Evolutionary conservation across 805 yeast genomes (phyloP).

Genomic region (Candida xyloterini): DNA sequence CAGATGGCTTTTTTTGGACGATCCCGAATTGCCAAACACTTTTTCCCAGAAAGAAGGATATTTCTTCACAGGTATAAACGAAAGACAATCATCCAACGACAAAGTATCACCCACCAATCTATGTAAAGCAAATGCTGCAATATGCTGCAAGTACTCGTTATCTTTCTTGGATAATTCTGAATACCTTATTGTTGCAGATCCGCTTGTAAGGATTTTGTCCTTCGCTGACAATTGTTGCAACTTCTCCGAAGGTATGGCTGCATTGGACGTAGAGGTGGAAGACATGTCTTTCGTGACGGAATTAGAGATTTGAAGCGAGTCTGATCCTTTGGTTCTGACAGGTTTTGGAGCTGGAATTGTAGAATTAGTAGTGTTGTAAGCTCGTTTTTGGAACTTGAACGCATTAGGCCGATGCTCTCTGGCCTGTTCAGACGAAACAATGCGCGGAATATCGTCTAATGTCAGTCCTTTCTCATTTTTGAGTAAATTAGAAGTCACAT

Average conservation of each 20-base stretch:
- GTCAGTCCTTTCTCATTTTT: conserved; percentile 83
- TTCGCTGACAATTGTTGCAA: not conserved
- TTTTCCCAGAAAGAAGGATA: conserved; percentile 52
- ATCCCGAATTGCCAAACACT: conserved; percentile 29
- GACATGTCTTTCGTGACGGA: not conserved
- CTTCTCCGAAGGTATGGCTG: too few species aligned
- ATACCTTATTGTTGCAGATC: conserved; percentile 42
- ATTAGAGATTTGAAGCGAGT: conserved; percentile 2
- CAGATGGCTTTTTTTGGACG: conserved; percentile 6
- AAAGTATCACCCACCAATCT: conserved; percentile 30
- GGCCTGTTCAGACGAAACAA: conserved; percentile 96
- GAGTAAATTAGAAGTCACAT: conserved; percentile 65
- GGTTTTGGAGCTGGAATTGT: conserved; percentile 36
- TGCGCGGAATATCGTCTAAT: conserved; percentile 93
- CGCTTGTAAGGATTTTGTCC: conserved; percentile 16
- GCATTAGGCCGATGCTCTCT: conserved; percentile 92
- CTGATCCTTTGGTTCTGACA: conserved; percentile 21
- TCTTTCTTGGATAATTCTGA: conserved; percentile 62
- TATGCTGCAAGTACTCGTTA: conserved; percentile 54
- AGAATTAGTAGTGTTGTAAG: conserved; percentile 32
- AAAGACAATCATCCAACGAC: conserved; percentile 39
- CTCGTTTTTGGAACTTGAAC: conserved; percentile 67
- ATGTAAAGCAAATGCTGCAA: conserved; percentile 53
- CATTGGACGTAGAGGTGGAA: conserved; percentile 4
- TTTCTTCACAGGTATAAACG: conserved; percentile 42